These are phyloP conservation scores for Gastrolobium villosum DNA, from an alignment of 306 rosid species.

Conservation along the genomic window DNA sequence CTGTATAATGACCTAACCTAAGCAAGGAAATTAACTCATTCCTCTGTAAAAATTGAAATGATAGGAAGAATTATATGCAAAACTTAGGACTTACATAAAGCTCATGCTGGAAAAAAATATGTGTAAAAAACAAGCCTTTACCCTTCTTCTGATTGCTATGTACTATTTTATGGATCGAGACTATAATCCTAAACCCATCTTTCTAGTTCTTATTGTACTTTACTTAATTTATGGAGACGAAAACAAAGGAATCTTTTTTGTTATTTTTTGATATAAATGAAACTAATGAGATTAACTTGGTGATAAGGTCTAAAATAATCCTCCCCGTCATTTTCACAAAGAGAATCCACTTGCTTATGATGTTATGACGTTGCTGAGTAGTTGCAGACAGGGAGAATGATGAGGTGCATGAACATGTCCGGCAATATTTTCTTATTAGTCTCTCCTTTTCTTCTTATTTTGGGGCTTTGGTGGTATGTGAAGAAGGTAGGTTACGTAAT, in stretches of 20 bases:
- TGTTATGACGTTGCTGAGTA: slow-evolving; percentile 21
- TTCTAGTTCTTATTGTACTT: not conserved
- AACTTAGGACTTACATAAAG: not conserved
- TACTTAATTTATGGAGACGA: not conserved
- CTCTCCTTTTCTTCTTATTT: not conserved
- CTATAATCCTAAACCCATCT: too few relatives aligned
- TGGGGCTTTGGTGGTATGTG: slow-evolving; percentile 44
- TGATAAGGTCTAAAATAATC: not conserved
- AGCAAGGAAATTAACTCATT: not conserved
- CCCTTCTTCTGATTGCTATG: not conserved
- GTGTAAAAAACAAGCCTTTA: not conserved
- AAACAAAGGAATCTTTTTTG: not conserved
- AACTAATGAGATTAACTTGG: not conserved
- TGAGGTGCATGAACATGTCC: slow-evolving; percentile 54
- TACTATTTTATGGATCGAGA: not conserved
- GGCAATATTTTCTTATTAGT: slow-evolving; percentile 35
- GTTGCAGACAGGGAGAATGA: slow-evolving; percentile 47
- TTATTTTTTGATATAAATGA: not conserved
- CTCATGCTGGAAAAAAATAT: not conserved
- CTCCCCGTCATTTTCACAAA: slow-evolving; percentile 20
- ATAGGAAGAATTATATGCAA: not conserved
- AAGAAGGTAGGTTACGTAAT: slow-evolving; percentile 61
- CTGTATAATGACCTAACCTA: too few relatives aligned
- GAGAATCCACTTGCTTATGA: slow-evolving; percentile 31
- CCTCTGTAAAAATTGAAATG: not conserved